Evolutionary conservation across 2,329 filamentous ascomycete genomes (phyloP).

Genomic region (Mycosphaerella sp.): DNA sequence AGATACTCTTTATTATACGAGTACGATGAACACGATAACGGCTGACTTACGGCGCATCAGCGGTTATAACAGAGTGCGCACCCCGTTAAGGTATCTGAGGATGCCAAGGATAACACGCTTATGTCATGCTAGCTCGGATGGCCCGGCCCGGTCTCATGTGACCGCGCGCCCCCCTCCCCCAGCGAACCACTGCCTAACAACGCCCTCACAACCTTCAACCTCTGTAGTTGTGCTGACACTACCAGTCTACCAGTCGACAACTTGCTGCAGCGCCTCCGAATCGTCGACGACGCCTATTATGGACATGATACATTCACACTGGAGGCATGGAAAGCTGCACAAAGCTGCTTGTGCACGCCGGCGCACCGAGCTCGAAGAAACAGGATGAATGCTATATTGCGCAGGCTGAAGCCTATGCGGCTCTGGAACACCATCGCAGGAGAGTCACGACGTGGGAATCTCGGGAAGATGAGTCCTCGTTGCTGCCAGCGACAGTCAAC

Average conservation of each 20-base stretch:
- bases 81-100: too few relatives aligned
- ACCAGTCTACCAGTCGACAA: not conserved
- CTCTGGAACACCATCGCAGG: not conserved
- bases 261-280: not conserved
- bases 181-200: too few relatives aligned
- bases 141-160: too few relatives aligned
- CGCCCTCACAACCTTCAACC: too few relatives aligned
- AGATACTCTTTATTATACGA: too few relatives aligned
- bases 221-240: too few relatives aligned
- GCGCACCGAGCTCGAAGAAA: conserved; percentile 38
- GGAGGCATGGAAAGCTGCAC: conserved; percentile 13
- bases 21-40: too few relatives aligned
- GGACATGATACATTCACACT: not conserved
- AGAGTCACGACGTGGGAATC: not conserved
- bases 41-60: too few relatives aligned
- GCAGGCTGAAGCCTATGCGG: conserved; percentile 38
- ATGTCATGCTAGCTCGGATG: too few relatives aligned
- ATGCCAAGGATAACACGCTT: too few relatives aligned
- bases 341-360: conserved; percentile 42
- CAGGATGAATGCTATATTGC: conserved; percentile 40
- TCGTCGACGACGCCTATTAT: conserved; percentile 7
- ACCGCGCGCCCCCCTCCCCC: too few relatives aligned
- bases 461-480: not conserved
- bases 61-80: too few relatives aligned
- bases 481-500: not conserved